phyloP scores from a whole-genome alignment of 257 asterid species.

The Scutellaria galericulata region DNA sequence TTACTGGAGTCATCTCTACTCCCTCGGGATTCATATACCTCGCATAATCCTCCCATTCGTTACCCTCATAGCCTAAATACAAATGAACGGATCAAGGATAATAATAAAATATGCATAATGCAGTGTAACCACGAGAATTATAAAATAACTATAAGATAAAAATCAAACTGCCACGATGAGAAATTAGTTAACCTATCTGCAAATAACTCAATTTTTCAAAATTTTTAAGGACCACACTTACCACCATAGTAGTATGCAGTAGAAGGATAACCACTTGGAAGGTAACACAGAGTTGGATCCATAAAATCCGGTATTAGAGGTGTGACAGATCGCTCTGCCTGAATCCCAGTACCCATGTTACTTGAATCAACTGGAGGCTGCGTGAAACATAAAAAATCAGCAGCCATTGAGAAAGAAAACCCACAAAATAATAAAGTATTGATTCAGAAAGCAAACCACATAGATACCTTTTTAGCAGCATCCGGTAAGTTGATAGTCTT shows the following conservation, averaged over 20 bases:
- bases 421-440: too few relatives aligned
- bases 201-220: background rate
- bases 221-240: background rate
- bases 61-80: slow-evolving; percentile 50
- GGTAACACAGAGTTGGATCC: slow-evolving; percentile 56
- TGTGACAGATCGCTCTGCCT: slow-evolving; percentile 49
- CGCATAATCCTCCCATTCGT: slow-evolving; percentile 62
- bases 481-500: slow-evolving; percentile 52
- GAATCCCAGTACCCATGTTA: slow-evolving; percentile 44
- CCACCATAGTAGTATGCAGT: slow-evolving; percentile 50
- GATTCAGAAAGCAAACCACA: background rate
- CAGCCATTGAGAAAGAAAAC: background rate
- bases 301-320: slow-evolving; percentile 52
- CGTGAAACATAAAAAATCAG: background rate
- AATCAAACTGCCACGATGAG: background rate
- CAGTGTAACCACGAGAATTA: background rate
- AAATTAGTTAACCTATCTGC: background rate
- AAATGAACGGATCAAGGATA: background rate
- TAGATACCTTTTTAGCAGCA: slow-evolving; percentile 53
- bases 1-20: slow-evolving; percentile 58
- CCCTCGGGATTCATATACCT: slow-evolving; percentile 61
- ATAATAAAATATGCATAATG: background rate
- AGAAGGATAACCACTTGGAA: slow-evolving; percentile 55
- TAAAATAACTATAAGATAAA: background rate
- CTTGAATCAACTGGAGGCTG: slow-evolving; percentile 53